These are phyloP conservation scores for Begonia loranthoides DNA, from an alignment of 306 rosid genomes.

Conservation along the genomic window DNA sequence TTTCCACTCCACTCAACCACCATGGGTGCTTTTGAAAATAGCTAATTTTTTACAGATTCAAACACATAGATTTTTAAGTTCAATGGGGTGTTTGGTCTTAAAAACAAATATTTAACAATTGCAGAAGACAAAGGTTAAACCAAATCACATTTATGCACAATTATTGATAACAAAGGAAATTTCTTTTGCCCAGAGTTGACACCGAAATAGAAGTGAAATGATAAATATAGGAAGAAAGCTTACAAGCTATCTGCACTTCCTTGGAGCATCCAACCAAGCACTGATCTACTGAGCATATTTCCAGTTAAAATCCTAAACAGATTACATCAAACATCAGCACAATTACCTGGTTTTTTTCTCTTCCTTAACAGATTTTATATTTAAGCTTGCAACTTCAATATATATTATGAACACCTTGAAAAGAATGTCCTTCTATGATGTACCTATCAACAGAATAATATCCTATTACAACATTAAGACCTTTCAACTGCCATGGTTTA, in stretches of 20 bases:
- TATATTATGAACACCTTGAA: not conserved
- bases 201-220: not conserved
- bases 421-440: not conserved
- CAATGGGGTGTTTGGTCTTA: too few species aligned
- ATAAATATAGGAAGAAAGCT: conserved; percentile 5
- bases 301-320: conserved; percentile 28
- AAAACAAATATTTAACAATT: too few species aligned
- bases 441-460: not conserved
- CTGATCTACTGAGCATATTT: conserved; percentile 24
- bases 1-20: too few species aligned
- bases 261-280: conserved; percentile 22
- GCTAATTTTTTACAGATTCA: too few species aligned
- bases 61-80: too few species aligned
- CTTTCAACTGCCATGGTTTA: too few species aligned
- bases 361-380: not conserved
- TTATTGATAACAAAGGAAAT: too few species aligned
- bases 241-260: conserved; percentile 20
- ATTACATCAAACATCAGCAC: not conserved
- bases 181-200: too few species aligned
- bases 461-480: too few species aligned
- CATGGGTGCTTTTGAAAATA: too few species aligned
- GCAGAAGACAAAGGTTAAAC: too few species aligned
- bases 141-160: too few species aligned
- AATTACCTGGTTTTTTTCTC: not conserved
- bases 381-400: not conserved